Evolutionary conservation across 2,329 filamentous ascomycete genomes (phyloP).

Genomic region (Leptographium wingfieldii): DNA sequence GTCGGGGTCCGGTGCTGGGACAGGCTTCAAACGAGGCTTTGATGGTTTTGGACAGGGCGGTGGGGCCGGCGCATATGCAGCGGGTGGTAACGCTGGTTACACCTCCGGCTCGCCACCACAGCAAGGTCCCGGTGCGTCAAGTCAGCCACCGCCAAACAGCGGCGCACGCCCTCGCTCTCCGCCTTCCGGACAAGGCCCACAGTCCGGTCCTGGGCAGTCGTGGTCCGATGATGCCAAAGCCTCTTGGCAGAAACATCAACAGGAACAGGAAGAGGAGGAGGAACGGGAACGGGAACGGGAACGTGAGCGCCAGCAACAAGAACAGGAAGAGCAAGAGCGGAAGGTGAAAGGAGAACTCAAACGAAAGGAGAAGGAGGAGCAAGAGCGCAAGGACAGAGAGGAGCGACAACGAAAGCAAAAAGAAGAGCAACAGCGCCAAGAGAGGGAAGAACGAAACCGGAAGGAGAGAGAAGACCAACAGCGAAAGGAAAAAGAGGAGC

Average conservation of each 20-base stretch:
- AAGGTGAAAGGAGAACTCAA: background rate
- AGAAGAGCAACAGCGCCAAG: constrained; percentile 23
- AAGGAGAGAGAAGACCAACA: constrained; percentile 5
- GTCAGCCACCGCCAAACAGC: constrained; percentile 9
- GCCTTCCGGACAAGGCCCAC: constrained; percentile 12
- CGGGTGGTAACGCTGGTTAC: constrained; percentile 17
- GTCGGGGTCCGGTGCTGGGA: constrained; percentile 3
- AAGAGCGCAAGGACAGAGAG: background rate
- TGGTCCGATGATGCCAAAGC: constrained; percentile 4
- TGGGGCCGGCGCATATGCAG: background rate
- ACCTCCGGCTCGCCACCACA: constrained; percentile 10
- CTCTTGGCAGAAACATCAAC: constrained; percentile 14
- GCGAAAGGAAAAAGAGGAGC: constrained; percentile 34
- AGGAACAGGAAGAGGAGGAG: constrained; percentile 2
- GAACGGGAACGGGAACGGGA: background rate
- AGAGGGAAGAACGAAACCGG: constrained; percentile 37
- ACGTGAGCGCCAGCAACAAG: constrained; percentile 7
- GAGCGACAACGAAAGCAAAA: background rate
- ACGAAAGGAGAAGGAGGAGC: background rate
- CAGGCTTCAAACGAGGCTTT: background rate
- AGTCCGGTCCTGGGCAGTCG: background rate
- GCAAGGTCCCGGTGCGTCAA: background rate
- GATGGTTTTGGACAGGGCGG: background rate
- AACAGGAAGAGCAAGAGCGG: background rate
- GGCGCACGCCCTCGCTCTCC: constrained; percentile 11